Percentiles rank a stretch among this genome's conserved stretches.
Conservation (phyloP, 148 eudicot genomes). For the Rhododendron ovatum region DNA sequence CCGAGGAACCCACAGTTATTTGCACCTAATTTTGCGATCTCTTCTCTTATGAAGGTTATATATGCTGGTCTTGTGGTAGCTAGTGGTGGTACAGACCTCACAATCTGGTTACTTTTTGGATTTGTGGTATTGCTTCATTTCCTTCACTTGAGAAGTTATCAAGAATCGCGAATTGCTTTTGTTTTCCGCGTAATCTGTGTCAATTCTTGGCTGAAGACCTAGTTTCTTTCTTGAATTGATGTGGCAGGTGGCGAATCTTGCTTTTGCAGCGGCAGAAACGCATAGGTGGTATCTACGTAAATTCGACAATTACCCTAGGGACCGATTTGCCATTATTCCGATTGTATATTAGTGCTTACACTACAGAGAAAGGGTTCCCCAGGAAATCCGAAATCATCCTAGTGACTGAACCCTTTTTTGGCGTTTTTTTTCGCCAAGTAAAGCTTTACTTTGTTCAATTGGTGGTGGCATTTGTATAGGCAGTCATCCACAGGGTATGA, state of each 20-base stretch:
- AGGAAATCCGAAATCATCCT: neutral
- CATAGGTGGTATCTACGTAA: constrained; percentile 82
- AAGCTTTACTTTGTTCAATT: neutral
- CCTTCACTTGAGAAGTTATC: neutral
- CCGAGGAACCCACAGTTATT: neutral
- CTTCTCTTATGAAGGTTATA: constrained; percentile 55
- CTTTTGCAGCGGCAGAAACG: constrained; percentile 76
- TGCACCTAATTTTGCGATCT: neutral
- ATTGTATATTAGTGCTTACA: constrained; percentile 35
- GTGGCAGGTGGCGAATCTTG: constrained; percentile 81
- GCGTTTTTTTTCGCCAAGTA: neutral
- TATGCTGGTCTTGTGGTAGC: constrained; percentile 81
- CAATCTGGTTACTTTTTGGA: constrained; percentile 76
- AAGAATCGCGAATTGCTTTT: neutral
- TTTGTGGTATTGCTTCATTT: constrained; percentile 60
- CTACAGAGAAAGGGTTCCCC: neutral
- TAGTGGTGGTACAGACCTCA: constrained; percentile 65
- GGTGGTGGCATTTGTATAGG: neutral
- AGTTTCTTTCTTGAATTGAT: neutral
- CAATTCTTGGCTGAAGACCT: neutral
- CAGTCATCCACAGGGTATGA: neutral
- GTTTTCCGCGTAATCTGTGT: neutral
- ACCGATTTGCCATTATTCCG: constrained; percentile 62
- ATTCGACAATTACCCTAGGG: constrained; percentile 71
- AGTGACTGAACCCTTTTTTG: neutral